Evolutionary conservation across 2,329 filamentous ascomycete genomes (phyloP).

Genomic region (Apiospora malaysiana): DNA sequence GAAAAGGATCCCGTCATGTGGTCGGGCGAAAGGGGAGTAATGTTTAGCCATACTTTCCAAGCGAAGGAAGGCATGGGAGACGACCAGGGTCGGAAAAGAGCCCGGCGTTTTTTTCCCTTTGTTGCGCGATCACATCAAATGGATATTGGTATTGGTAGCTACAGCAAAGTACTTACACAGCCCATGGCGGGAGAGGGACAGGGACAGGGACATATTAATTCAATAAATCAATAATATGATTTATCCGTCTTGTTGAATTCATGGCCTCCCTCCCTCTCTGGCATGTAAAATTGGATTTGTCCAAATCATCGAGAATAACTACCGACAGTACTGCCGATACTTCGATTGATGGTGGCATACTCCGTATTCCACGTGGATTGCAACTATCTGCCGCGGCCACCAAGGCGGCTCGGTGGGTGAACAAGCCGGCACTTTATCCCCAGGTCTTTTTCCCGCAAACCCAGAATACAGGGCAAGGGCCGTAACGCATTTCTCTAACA

Average conservation of each 20-base stretch:
- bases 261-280: not conserved
- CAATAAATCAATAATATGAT: not conserved
- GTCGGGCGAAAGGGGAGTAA: constrained; percentile 3
- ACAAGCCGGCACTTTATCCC: not conserved
- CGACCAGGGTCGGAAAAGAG: not conserved
- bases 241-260: not conserved
- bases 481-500: too few species aligned
- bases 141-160: too few species aligned
- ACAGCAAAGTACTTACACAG: not conserved
- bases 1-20: not conserved
- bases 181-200: not conserved
- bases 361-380: not conserved
- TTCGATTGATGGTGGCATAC: not conserved
- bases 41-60: constrained; percentile 13
- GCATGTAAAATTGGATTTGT: not conserved
- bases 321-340: not conserved
- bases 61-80: not conserved
- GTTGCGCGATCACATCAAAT: not conserved
- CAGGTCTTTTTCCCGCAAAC: not conserved
- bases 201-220: not conserved
- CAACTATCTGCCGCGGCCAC: not conserved
- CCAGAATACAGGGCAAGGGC: not conserved
- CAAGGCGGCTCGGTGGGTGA: not conserved
- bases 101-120: not conserved
- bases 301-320: not conserved